A percentile compares a stretch with the other conserved stretches of the same genome.
phyloP scores from a whole-genome alignment of 768 basidiomycete genomes.

The Boletales sp. region DNA sequence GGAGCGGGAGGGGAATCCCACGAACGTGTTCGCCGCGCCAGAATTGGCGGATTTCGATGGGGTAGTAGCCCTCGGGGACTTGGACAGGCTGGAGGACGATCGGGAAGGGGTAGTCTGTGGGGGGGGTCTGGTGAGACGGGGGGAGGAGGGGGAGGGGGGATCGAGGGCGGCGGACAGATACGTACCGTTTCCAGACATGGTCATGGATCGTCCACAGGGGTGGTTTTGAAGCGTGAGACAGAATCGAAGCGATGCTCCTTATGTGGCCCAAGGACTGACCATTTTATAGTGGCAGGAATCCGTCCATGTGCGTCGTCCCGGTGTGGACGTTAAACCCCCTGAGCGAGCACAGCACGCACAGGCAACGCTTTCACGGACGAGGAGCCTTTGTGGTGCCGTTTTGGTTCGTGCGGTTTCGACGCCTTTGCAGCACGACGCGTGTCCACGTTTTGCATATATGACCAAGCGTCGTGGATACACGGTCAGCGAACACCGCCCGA shows the following conservation, averaged over 20 bases:
- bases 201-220: not conserved
- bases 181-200: slow-evolving; percentile 1
- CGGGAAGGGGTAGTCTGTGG: not conserved
- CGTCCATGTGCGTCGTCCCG: slow-evolving; percentile 5
- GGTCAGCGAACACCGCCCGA: no score
- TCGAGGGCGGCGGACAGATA: not conserved
- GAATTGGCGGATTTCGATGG: slow-evolving; percentile 25
- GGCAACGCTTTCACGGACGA: no score
- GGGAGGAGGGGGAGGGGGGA: not conserved
- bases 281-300: no score
- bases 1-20: slow-evolving; percentile 15
- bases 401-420: no score
- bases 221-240: not conserved
- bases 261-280: no score
- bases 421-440: no score
- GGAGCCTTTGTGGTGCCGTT: no score
- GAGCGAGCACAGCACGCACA: no score
- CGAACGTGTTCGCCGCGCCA: slow-evolving; percentile 21
- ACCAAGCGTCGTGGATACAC: no score
- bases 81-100: slow-evolving; percentile 13
- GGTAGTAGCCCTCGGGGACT: slow-evolving; percentile 15
- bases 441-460: no score
- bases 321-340: slow-evolving; percentile 4
- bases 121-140: not conserved
- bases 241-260: not conserved